Conservation (phyloP, 768 basidiomycete species). For the Hortiboletus flavorubellus region DNA sequence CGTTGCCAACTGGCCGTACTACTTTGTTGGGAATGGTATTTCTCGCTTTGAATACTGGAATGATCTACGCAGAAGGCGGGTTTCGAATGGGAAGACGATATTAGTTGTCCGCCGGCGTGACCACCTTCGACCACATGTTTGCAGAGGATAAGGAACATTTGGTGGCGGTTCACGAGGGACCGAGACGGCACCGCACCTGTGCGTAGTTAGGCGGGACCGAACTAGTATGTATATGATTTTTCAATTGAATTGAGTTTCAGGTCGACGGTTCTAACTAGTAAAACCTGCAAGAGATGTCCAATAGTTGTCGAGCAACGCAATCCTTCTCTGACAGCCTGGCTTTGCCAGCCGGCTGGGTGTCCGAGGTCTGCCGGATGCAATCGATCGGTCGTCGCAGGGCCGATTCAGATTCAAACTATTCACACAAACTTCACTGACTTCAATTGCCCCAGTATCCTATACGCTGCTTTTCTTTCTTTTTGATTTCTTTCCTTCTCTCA, state of each 20-base stretch:
- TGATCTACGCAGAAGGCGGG: neutral
- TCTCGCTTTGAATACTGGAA: too few relatives aligned
- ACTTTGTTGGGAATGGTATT: neutral
- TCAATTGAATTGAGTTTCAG: neutral
- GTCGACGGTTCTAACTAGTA: neutral
- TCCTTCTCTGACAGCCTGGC: neutral
- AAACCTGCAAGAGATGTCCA: neutral
- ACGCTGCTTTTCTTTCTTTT: constrained; percentile 18
- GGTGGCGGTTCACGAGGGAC: too few relatives aligned
- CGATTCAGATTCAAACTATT: constrained; percentile 12
- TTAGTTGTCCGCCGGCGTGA: too few relatives aligned
- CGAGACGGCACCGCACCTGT: neutral
- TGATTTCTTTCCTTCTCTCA: constrained; percentile 5
- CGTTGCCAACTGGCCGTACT: neutral
- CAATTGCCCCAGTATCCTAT: neutral
- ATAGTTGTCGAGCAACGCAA: neutral
- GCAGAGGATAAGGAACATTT: too few relatives aligned
- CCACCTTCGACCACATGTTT: too few relatives aligned
- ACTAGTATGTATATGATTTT: neutral
- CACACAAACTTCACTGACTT: constrained; percentile 5
- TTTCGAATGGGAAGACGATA: neutral
- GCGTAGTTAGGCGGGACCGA: neutral
- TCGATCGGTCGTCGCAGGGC: constrained; percentile 4
- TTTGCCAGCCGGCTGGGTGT: neutral
- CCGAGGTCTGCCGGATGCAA: constrained; percentile 16